Evolutionary conservation across 2,329 filamentous ascomycete species (phyloP).

Genomic region (Calonectria montana): DNA sequence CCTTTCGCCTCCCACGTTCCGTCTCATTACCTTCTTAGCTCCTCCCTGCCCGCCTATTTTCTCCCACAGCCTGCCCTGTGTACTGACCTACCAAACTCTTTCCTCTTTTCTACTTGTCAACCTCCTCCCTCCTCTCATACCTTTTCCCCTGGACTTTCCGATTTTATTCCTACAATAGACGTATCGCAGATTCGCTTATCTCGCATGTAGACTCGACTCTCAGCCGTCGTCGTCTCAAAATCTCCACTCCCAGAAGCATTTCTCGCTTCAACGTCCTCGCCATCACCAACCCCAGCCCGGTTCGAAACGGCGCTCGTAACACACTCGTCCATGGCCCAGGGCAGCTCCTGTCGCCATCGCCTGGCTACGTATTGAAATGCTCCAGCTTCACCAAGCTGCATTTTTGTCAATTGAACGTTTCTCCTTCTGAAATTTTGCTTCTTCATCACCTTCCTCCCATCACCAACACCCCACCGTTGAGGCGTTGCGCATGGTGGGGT

Average conservation of each 20-base stretch:
- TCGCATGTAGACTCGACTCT: constrained; percentile 17
- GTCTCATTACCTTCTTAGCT: constrained; percentile 31
- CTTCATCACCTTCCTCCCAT: constrained; percentile 32
- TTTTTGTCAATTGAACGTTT: constrained; percentile 47
- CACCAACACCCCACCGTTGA: constrained; percentile 39
- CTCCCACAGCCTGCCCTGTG: constrained; percentile 25
- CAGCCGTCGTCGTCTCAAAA: constrained; percentile 24
- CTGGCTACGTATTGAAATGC: constrained; percentile 42
- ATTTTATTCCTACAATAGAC: constrained; percentile 3
- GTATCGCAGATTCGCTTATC: constrained; percentile 6
- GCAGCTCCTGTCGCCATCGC: constrained; percentile 32
- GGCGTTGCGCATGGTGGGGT: constrained; percentile 65
- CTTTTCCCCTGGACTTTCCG: constrained; percentile 22
- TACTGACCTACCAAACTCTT: constrained; percentile 25
- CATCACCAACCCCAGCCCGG: constrained; percentile 33
- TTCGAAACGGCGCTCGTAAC: constrained; percentile 43
- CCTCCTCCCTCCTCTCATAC: constrained; percentile 30
- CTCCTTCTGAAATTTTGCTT: constrained; percentile 29
- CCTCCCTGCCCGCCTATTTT: constrained; percentile 34
- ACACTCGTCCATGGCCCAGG: constrained; percentile 39
- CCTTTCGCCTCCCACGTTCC: constrained; percentile 43
- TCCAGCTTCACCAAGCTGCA: constrained; percentile 35
- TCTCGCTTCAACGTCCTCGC: constrained; percentile 29
- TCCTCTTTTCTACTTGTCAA: constrained; percentile 27
- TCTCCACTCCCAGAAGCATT: constrained; percentile 20